phyloP scores from a whole-genome alignment of 164 flowering plant genomes.

The Sedum album region DNA sequence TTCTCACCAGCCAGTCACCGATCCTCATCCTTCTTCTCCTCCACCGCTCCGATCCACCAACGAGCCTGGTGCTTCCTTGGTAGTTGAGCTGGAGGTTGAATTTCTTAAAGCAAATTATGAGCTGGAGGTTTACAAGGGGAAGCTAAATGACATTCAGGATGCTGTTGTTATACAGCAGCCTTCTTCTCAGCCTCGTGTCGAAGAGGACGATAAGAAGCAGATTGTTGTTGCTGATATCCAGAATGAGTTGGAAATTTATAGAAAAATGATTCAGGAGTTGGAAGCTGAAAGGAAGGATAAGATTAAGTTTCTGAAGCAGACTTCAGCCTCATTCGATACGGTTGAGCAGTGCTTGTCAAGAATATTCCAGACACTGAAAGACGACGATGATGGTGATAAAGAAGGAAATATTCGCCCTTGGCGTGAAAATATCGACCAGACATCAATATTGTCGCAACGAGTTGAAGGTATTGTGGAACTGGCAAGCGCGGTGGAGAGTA shows the following conservation, averaged over 20 bases:
- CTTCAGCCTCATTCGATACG: conserved; percentile 14
- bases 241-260: conserved; percentile 12
- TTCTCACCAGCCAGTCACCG: no score
- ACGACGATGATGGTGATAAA: conserved; percentile 13
- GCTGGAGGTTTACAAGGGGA: conserved; percentile 1
- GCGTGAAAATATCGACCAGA: conserved; percentile 10
- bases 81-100: background rate
- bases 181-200: background rate
- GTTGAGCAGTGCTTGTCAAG: conserved; percentile 29
- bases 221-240: background rate
- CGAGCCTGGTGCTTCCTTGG: background rate
- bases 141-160: background rate
- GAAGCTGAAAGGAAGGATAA: conserved; percentile 17
- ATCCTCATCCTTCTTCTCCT: no score
- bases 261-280: conserved; percentile 15
- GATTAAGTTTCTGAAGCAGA: conserved; percentile 11
- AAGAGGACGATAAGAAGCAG: conserved; percentile 13
- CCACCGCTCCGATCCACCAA: no score
- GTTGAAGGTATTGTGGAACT: conserved; percentile 16
- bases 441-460: conserved; percentile 23
- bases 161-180: background rate
- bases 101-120: background rate
- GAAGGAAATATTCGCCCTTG: conserved; percentile 8
- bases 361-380: conserved; percentile 25
- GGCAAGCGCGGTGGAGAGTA: conserved; percentile 21